phyloP scores from a whole-genome alignment of 1,139 yeast genomes.

The Protomyces pachydermus region DNA sequence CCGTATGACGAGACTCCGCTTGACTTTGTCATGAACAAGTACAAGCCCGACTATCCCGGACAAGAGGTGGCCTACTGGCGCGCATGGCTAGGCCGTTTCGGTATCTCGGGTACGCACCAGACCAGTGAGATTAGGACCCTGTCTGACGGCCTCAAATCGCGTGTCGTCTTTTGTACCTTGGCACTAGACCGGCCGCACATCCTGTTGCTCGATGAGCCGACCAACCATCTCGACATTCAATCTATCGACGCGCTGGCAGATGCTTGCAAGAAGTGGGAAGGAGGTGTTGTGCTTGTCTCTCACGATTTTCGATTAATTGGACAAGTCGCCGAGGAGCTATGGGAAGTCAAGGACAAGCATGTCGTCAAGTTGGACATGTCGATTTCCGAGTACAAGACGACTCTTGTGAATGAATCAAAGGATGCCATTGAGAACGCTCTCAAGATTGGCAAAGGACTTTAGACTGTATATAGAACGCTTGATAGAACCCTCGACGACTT shows the following conservation, averaged over 20 bases:
- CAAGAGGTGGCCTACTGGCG: conserved; percentile 99
- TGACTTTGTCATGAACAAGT: conserved; percentile 82
- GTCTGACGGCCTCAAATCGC: conserved; percentile 98
- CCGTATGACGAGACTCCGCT: conserved; percentile 91
- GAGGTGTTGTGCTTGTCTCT: conserved; percentile 97
- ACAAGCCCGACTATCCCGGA: conserved; percentile 56
- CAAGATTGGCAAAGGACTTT: conserved; percentile 19
- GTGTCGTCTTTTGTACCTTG: conserved; percentile 93
- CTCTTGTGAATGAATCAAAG: conserved; percentile 21
- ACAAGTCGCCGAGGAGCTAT: conserved; percentile 85
- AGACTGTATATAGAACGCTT: neutral
- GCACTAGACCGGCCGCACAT: conserved; percentile 95
- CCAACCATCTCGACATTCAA: conserved; percentile 97
- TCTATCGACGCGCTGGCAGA: conserved; percentile 97
- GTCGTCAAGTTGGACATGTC: conserved; percentile 28
- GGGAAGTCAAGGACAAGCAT: conserved; percentile 32
- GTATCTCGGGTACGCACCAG: conserved; percentile 98
- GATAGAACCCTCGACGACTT: too few species aligned
- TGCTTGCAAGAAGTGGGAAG: conserved; percentile 87
- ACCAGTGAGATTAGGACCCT: conserved; percentile 97
- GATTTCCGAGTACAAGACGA: conserved; percentile 29
- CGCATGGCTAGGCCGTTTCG: conserved; percentile 95
- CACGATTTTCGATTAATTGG: conserved; percentile 98
- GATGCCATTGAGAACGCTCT: conserved; percentile 27
- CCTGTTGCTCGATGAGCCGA: conserved; percentile 95